A percentile compares a stretch with the other conserved stretches of the same genome.
phyloP scores from a whole-genome alignment of 1,139 yeast genomes.

The Yamadazyma pseudoaaseri region DNA sequence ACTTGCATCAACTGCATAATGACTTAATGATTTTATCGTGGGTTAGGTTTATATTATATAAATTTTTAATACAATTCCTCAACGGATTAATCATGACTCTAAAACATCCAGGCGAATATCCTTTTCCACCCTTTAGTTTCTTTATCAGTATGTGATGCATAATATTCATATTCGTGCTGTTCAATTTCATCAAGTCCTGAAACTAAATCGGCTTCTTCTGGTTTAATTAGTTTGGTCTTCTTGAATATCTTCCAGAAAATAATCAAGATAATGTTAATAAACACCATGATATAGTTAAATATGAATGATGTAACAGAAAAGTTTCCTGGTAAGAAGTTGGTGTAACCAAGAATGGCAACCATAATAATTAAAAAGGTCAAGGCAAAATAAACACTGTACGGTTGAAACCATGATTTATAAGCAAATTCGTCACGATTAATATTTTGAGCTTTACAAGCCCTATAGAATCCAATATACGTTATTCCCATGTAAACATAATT shows the following conservation, averaged over 20 bases:
- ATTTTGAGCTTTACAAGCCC: slow-evolving; percentile 61
- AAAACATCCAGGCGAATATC: slow-evolving; percentile 36
- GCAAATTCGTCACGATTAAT: slow-evolving; percentile 67
- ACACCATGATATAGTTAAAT: slow-evolving; percentile 38
- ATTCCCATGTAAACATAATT: slow-evolving; percentile 65
- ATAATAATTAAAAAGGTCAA: slow-evolving; percentile 27
- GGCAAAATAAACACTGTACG: slow-evolving; percentile 59
- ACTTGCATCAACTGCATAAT: slow-evolving; percentile 53
- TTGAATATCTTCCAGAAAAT: slow-evolving; percentile 28
- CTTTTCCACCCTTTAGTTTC: not conserved
- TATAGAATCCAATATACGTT: slow-evolving; percentile 58
- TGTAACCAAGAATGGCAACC: slow-evolving; percentile 38
- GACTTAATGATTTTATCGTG: slow-evolving; percentile 20
- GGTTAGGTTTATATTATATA: slow-evolving; percentile 15
- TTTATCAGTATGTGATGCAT: slow-evolving; percentile 4
- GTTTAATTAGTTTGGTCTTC: slow-evolving; percentile 22
- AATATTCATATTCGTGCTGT: slow-evolving; percentile 34
- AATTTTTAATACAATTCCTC: slow-evolving; percentile 33
- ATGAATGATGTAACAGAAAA: slow-evolving; percentile 33
- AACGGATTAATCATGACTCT: slow-evolving; percentile 54
- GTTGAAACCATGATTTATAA: slow-evolving; percentile 72
- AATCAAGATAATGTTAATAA: slow-evolving; percentile 23
- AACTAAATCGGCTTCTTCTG: slow-evolving; percentile 29
- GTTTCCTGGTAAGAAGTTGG: slow-evolving; percentile 31
- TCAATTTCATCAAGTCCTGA: slow-evolving; percentile 39